Percentiles rank a stretch among this genome's conserved stretches.
phyloP scores from a whole-genome alignment of 2,329 filamentous ascomycete species.

The Verticillium longisporum region DNA sequence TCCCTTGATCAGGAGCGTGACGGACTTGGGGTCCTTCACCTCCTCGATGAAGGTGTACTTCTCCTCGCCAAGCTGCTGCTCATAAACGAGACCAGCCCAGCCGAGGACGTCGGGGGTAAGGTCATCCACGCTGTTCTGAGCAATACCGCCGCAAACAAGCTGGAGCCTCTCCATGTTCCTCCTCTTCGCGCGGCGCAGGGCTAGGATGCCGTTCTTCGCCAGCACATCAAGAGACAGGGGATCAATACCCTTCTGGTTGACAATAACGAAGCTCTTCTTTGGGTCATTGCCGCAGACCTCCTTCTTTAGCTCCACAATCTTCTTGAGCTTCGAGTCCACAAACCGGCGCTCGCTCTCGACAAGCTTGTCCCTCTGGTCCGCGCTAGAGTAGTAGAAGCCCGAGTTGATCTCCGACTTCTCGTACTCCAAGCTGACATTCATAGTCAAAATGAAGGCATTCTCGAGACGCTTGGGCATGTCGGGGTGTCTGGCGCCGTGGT shows the following conservation, averaged over 20 bases:
- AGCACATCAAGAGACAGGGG: constrained; percentile 91
- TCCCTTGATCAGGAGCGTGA: constrained; percentile 95
- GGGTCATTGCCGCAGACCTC: constrained; percentile 89
- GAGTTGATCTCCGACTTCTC: constrained; percentile 99
- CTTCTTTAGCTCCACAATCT: constrained; percentile 98
- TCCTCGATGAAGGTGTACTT: constrained; percentile 99
- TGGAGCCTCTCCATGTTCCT: constrained; percentile 99
- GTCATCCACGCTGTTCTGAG: constrained; percentile 96
- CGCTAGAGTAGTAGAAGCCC: constrained; percentile 95
- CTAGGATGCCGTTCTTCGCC: constrained; percentile 96
- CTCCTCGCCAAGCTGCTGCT: constrained; percentile 95
- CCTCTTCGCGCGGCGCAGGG: constrained; percentile 88
- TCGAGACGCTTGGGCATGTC: constrained; percentile 97
- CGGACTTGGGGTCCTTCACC: constrained; percentile 97
- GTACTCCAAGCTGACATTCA: constrained; percentile 97
- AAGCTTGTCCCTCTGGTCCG: constrained; percentile 94
- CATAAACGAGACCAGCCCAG: constrained; percentile 94
- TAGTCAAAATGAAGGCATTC: constrained; percentile 88
- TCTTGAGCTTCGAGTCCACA: constrained; percentile 91
- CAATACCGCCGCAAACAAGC: constrained; percentile 81
- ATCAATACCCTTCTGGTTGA: constrained; percentile 99
- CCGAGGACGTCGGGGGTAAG: constrained; percentile 81
- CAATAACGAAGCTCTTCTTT: constrained; percentile 93
- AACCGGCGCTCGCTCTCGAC: constrained; percentile 96
- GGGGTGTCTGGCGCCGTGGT: constrained; percentile 92